phyloP scores from a whole-genome alignment of 2,329 filamentous ascomycete genomes.

The Neospermospora avenae region DNA sequence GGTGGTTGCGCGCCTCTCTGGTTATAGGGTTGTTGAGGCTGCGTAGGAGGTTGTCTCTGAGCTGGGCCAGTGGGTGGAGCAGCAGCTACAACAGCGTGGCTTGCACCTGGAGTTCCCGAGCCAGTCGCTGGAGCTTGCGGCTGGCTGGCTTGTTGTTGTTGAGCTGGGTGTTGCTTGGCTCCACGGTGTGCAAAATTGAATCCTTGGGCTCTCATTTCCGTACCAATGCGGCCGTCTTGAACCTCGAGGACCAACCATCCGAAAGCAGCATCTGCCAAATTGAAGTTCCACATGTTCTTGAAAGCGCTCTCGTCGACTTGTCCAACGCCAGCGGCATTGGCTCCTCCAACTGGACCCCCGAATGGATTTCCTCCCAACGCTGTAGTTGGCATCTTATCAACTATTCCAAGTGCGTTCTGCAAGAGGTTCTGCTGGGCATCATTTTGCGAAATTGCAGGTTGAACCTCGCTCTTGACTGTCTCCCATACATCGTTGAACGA shows the following conservation, averaged over 20 bases:
- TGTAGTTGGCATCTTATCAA: constrained; percentile 96
- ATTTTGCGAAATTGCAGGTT: constrained; percentile 90
- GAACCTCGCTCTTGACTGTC: constrained; percentile 93
- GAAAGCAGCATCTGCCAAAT: constrained; percentile 94
- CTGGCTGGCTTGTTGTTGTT: constrained; percentile 31
- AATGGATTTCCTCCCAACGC: constrained; percentile 97
- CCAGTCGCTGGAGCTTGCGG: constrained; percentile 37
- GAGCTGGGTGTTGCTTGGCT: constrained; percentile 64
- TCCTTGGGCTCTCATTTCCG: constrained; percentile 96
- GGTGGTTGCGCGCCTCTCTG: constrained; percentile 31
- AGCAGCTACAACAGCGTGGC: constrained; percentile 34
- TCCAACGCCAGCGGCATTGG: constrained; percentile 63
- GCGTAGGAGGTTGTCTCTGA: constrained; percentile 29
- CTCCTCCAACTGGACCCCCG: constrained; percentile 75
- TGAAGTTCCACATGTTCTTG: constrained; percentile 99
- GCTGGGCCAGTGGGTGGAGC: constrained; percentile 34
- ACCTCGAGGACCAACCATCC: constrained; percentile 94
- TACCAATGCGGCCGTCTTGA: constrained; percentile 92
- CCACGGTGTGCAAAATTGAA: constrained; percentile 98
- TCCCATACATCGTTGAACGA: constrained; percentile 99
- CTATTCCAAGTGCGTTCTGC: constrained; percentile 85
- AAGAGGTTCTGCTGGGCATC: constrained; percentile 90
- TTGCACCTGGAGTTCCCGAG: constrained; percentile 35
- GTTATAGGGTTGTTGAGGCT: constrained; percentile 24
- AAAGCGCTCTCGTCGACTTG: constrained; percentile 98